These are phyloP conservation scores for Phaeosphaeria sp. DNA, from an alignment of 2,329 filamentous ascomycete genomes.

Conservation along the genomic window DNA sequence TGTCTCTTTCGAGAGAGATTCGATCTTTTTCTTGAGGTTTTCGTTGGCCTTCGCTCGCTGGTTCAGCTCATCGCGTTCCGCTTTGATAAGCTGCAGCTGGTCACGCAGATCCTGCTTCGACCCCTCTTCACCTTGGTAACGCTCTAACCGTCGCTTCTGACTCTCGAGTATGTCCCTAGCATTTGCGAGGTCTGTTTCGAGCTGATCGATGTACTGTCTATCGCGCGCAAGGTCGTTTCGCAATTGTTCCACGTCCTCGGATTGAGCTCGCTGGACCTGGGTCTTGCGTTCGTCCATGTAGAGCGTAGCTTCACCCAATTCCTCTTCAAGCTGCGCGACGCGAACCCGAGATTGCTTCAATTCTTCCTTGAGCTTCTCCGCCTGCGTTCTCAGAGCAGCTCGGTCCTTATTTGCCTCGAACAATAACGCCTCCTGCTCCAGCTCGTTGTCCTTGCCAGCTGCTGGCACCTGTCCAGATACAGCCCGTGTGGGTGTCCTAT, in stretches of 20 bases:
- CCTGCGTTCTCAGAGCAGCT: slow-evolving; percentile 50
- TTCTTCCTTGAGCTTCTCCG: slow-evolving; percentile 51
- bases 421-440: slow-evolving; percentile 58
- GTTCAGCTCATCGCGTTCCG: slow-evolving; percentile 57
- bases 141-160: slow-evolving; percentile 55
- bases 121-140: slow-evolving; percentile 50
- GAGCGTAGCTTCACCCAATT: slow-evolving; percentile 54
- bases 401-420: slow-evolving; percentile 57
- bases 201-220: slow-evolving; percentile 57
- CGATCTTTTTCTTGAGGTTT: slow-evolving; percentile 62
- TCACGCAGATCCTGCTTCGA: slow-evolving; percentile 58
- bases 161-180: slow-evolving; percentile 53
- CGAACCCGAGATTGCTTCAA: slow-evolving; percentile 50
- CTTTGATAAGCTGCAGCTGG: slow-evolving; percentile 56
- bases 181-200: slow-evolving; percentile 55
- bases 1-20: slow-evolving; percentile 56
- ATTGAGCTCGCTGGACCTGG: slow-evolving; percentile 44
- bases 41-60: slow-evolving; percentile 59
- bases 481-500: slow-evolving; percentile 40
- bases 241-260: slow-evolving; percentile 53
- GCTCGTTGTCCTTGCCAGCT: slow-evolving; percentile 50
- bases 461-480: slow-evolving; percentile 34
- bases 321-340: slow-evolving; percentile 55
- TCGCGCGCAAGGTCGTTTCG: slow-evolving; percentile 54
- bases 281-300: slow-evolving; percentile 52